These are phyloP conservation scores for Paraglomus brasilianum DNA, from an alignment of 192 early-diverging fungal species.

Conservation along the genomic window DNA sequence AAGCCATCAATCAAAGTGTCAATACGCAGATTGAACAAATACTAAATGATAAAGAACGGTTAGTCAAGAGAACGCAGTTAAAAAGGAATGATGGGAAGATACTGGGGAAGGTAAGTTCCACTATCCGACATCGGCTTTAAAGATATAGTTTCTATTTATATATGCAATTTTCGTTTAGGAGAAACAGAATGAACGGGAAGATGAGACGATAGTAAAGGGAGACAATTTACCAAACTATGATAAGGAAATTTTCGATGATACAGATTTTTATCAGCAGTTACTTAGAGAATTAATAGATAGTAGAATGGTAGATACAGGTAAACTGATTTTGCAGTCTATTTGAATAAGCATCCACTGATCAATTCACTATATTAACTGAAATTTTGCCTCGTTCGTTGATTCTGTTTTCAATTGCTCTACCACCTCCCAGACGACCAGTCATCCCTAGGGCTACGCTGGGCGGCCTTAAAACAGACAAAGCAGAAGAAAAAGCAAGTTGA, in stretches of 20 bases:
- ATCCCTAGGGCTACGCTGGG: conserved; percentile 80
- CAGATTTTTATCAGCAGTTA: conserved; percentile 93
- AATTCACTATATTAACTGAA: conserved; percentile 34
- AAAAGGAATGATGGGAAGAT: conserved; percentile 70
- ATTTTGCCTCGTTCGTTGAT: not conserved
- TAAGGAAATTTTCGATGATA: conserved; percentile 91
- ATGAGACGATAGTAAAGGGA: conserved; percentile 50
- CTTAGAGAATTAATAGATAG: conserved; percentile 94
- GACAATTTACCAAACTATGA: conserved; percentile 72
- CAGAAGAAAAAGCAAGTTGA: conserved; percentile 78
- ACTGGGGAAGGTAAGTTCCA: conserved; percentile 46
- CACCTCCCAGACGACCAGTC: conserved; percentile 72
- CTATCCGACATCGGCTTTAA: not conserved
- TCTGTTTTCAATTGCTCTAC: not conserved
- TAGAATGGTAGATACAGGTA: conserved; percentile 76
- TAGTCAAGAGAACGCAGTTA: conserved; percentile 86
- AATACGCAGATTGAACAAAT: conserved; percentile 72
- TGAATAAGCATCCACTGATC: not conserved
- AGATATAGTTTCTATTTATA: not conserved
- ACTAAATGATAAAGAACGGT: conserved; percentile 67
- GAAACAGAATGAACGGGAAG: conserved; percentile 39
- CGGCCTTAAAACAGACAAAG: conserved; percentile 73
- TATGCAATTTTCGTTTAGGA: conserved; percentile 22
- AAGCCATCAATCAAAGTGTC: conserved; percentile 87
- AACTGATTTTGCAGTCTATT: not conserved